Evolutionary conservation across 2,329 filamentous ascomycete genomes (phyloP).

Genomic region (Colletotrichum neosansevieriae): DNA sequence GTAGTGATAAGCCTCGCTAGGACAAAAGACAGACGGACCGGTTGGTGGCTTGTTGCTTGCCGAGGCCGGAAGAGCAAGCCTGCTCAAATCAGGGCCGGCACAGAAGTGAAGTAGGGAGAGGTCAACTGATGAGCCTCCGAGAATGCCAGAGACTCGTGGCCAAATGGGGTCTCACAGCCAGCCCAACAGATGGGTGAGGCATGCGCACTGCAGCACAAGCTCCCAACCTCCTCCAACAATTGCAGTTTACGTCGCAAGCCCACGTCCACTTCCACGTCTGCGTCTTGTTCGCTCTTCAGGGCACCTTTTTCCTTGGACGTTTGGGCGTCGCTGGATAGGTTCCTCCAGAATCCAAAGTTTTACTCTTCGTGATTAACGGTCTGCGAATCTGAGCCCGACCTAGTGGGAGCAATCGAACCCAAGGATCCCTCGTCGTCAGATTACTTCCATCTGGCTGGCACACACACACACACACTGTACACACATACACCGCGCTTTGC

Average conservation of each 20-base stretch:
- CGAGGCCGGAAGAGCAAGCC: background rate
- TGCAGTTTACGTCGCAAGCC: conserved; percentile 7
- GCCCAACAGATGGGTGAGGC: background rate
- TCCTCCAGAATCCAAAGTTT: conserved; percentile 5
- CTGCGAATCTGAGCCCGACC: conserved; percentile 31
- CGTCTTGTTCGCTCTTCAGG: conserved; percentile 2
- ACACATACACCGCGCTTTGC: no score
- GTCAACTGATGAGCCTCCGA: conserved; percentile 9
- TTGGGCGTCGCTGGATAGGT: conserved; percentile 1
- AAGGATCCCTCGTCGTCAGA: conserved; percentile 1
- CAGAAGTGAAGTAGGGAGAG: background rate
- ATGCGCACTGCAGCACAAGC: background rate
- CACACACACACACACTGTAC: no score
- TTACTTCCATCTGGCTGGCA: background rate
- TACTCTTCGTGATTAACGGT: conserved; percentile 18
- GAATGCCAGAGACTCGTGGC: background rate
- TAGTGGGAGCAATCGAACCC: conserved; percentile 18
- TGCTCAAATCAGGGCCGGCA: background rate
- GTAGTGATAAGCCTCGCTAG: no score
- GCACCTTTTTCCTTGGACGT: background rate
- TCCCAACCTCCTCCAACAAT: conserved; percentile 34
- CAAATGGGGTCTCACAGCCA: background rate
- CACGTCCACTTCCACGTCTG: conserved; percentile 10
- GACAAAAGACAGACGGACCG: no score
- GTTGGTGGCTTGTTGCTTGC: conserved; percentile 7